Evolutionary conservation across 495 filamentous ascomycete genomes (phyloP).

Genomic region (Xylaria castorea): DNA sequence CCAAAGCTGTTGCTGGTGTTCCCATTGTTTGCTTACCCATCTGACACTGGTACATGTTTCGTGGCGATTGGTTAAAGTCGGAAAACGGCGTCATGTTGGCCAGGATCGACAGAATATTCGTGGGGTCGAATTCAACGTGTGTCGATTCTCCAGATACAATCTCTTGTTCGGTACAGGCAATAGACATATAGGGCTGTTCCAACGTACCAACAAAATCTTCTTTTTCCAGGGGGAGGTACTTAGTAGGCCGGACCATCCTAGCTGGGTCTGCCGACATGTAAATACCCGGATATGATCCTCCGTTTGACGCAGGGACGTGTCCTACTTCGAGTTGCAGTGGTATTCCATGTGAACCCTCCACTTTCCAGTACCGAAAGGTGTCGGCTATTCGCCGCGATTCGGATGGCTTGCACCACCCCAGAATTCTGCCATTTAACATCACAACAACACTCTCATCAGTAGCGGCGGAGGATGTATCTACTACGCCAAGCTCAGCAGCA

Average conservation of each 20-base stretch:
- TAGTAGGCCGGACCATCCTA: slow-evolving; percentile 89
- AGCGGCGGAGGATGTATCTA: slow-evolving; percentile 72
- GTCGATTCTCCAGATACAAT: slow-evolving; percentile 85
- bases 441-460: slow-evolving; percentile 82
- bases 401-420: slow-evolving; percentile 88
- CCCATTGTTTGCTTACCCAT: slow-evolving; percentile 99
- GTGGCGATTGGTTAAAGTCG: slow-evolving; percentile 96
- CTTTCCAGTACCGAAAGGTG: slow-evolving; percentile 91
- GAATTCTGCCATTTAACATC: slow-evolving; percentile 85
- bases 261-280: slow-evolving; percentile 89
- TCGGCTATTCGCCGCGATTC: slow-evolving; percentile 80
- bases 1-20: slow-evolving; percentile 85
- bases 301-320: slow-evolving; percentile 81
- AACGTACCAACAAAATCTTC: slow-evolving; percentile 89
- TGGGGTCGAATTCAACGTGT: slow-evolving; percentile 93
- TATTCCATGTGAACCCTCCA: slow-evolving; percentile 85
- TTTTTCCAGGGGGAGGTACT: slow-evolving; percentile 84
- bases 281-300: slow-evolving; percentile 93
- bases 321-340: slow-evolving; percentile 89
- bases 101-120: slow-evolving; percentile 95
- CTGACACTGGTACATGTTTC: slow-evolving; percentile 99
- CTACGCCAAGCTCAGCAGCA: slow-evolving; percentile 78
- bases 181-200: slow-evolving; percentile 98
- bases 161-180: slow-evolving; percentile 84
- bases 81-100: slow-evolving; percentile 99